phyloP scores from a whole-genome alignment of 495 filamentous ascomycete genomes.

The Friedmanniomyces endolithicus region DNA sequence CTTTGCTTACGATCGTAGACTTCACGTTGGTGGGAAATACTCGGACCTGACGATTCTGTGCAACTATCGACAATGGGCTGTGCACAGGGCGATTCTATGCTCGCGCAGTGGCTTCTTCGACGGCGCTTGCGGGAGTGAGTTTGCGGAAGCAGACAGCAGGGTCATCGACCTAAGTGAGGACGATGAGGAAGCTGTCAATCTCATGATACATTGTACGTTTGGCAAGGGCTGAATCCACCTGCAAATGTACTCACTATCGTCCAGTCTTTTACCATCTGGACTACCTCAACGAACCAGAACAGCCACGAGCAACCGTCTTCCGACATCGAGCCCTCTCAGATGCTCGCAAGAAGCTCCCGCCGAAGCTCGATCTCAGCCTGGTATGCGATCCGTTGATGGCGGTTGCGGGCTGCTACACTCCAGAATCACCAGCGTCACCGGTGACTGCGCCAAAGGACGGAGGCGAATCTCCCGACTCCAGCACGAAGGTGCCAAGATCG shows the following conservation, averaged over 20 bases:
- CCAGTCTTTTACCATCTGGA: slow-evolving; percentile 36
- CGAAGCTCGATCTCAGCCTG: slow-evolving; percentile 25
- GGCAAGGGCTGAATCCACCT: not conserved
- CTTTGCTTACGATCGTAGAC: slow-evolving; percentile 12
- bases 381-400: slow-evolving; percentile 31
- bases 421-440: slow-evolving; percentile 2
- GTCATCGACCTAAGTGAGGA: slow-evolving; percentile 32
- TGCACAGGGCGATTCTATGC: slow-evolving; percentile 32
- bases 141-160: slow-evolving; percentile 26
- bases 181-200: slow-evolving; percentile 32
- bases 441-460: not conserved
- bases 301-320: slow-evolving; percentile 19
- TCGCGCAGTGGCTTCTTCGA: slow-evolving; percentile 33
- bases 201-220: slow-evolving; percentile 33
- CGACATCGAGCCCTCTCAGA: slow-evolving; percentile 10
- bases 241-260: not conserved
- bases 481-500: slow-evolving; percentile 5
- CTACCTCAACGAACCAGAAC: slow-evolving; percentile 24
- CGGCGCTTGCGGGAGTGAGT: slow-evolving; percentile 27
- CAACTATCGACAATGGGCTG: slow-evolving; percentile 27
- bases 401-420: slow-evolving; percentile 18
- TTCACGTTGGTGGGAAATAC: slow-evolving; percentile 27
- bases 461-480: not conserved
- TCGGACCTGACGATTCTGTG: slow-evolving; percentile 32
- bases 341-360: slow-evolving; percentile 12